phyloP scores from a whole-genome alignment of 805 yeast genomes.

The Starmerella powellii region DNA sequence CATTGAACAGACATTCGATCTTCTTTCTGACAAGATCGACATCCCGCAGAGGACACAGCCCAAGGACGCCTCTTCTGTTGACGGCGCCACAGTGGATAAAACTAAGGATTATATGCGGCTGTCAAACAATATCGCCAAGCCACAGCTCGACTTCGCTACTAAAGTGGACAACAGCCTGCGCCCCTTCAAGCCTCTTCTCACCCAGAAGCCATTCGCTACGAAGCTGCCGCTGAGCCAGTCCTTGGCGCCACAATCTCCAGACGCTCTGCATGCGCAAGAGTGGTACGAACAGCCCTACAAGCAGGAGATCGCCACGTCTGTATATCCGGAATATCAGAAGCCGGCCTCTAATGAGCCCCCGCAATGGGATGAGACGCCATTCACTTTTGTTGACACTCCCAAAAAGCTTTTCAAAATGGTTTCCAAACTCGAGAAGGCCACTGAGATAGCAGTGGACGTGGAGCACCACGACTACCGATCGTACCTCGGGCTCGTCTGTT shows the following conservation, averaged over 20 bases:
- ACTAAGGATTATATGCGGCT: conserved; percentile 8
- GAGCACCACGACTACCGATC: conserved; percentile 93
- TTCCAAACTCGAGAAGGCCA: conserved; percentile 36
- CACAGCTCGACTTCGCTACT: conserved; percentile 35
- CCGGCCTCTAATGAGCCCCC: conserved; percentile 5
- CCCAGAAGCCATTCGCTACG: conserved; percentile 56
- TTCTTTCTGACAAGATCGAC: conserved; percentile 65
- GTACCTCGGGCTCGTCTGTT: conserved; percentile 77
- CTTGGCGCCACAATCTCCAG: conserved; percentile 30
- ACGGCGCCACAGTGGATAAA: not conserved
- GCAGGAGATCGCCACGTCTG: conserved; percentile 55
- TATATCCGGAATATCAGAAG: conserved; percentile 48
- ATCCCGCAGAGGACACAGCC: conserved; percentile 2
- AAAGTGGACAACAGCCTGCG: conserved; percentile 57
- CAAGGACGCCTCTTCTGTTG: not conserved
- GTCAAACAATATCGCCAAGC: conserved; percentile 26
- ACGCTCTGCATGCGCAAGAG: conserved; percentile 33
- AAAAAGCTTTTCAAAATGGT: conserved; percentile 46
- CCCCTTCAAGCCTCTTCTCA: conserved; percentile 70
- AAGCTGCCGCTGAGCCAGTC: conserved; percentile 45
- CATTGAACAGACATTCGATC: conserved; percentile 52
- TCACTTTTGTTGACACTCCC: conserved; percentile 55
- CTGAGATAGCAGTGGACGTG: conserved; percentile 79
- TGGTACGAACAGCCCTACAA: conserved; percentile 74
- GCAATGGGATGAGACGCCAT: conserved; percentile 32